Evolutionary conservation across 2,329 filamentous ascomycete genomes (phyloP).

Genomic region (Talaromyces sp.): DNA sequence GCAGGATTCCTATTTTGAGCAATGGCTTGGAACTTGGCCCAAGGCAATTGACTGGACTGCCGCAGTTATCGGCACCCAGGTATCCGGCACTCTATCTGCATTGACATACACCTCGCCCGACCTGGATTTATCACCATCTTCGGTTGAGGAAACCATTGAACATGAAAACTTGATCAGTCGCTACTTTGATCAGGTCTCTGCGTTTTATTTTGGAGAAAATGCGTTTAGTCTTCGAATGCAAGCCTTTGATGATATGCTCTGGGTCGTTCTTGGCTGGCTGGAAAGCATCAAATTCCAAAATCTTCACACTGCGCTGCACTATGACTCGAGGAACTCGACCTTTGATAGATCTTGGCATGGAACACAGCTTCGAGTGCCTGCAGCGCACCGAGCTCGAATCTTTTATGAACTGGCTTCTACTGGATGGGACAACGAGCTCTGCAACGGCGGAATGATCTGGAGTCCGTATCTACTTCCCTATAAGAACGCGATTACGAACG

Average conservation of each 20-base stretch:
- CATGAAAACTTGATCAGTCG: conserved; percentile 76
- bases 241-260: conserved; percentile 91
- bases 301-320: conserved; percentile 62
- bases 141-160: conserved; percentile 28
- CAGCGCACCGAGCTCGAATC: conserved; percentile 74
- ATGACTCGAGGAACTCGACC: conserved; percentile 27
- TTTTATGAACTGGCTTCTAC: conserved; percentile 77
- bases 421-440: conserved; percentile 79
- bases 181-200: conserved; percentile 71
- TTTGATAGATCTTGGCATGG: conserved; percentile 61
- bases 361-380: conserved; percentile 66
- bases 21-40: conserved; percentile 78
- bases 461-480: conserved; percentile 75
- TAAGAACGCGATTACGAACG: conserved; percentile 95
- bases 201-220: conserved; percentile 85
- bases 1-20: conserved; percentile 71
- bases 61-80: conserved; percentile 74
- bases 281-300: conserved; percentile 73
- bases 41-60: conserved; percentile 88
- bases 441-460: conserved; percentile 87
- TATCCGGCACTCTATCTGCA: conserved; percentile 68
- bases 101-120: conserved; percentile 55
- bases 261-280: conserved; percentile 90
- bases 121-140: conserved; percentile 14
- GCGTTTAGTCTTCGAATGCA: conserved; percentile 66